Evolutionary conservation across 441 rosid genomes (phyloP).

Genomic region (Bruguiera hainesii): DNA sequence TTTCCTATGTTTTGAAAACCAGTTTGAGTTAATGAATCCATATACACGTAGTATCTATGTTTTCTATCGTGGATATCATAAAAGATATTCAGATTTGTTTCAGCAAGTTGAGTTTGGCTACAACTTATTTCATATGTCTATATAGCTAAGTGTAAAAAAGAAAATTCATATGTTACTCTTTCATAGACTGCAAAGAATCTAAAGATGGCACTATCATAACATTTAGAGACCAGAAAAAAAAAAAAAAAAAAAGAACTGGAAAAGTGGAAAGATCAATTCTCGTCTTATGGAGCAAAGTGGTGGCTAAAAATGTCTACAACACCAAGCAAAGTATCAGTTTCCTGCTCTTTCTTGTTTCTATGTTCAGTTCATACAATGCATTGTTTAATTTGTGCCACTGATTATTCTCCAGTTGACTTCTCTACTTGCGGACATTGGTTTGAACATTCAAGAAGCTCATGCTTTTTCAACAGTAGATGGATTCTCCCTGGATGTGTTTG

Average conservation of each 20-base stretch:
- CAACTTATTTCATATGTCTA: background rate
- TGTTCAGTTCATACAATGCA: constrained; percentile 2
- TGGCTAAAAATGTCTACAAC: too few species aligned
- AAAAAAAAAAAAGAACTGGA: too few species aligned
- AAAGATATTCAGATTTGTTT: constrained; percentile 4
- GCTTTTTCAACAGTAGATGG: constrained; percentile 91
- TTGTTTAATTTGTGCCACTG: constrained; percentile 18
- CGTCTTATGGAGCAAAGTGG: too few species aligned
- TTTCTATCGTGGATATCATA: constrained; percentile 5
- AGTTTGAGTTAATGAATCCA: background rate
- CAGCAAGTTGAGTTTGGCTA: constrained; percentile 1
- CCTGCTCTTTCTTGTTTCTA: background rate
- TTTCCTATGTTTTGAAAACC: constrained; percentile 1
- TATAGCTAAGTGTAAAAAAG: background rate
- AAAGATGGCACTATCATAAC: background rate
- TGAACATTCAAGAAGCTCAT: constrained; percentile 94
- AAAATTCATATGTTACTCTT: background rate
- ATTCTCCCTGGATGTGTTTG: constrained; percentile 85
- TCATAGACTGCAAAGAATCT: background rate
- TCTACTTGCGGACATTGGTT: constrained; percentile 82
- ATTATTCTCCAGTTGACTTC: constrained; percentile 62
- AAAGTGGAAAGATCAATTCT: too few species aligned
- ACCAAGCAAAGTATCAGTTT: too few species aligned
- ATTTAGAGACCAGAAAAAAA: background rate
- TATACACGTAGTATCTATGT: background rate